Conservation (phyloP, 2,329 filamentous ascomycete species). For the Calonectria ilicicola region DNA sequence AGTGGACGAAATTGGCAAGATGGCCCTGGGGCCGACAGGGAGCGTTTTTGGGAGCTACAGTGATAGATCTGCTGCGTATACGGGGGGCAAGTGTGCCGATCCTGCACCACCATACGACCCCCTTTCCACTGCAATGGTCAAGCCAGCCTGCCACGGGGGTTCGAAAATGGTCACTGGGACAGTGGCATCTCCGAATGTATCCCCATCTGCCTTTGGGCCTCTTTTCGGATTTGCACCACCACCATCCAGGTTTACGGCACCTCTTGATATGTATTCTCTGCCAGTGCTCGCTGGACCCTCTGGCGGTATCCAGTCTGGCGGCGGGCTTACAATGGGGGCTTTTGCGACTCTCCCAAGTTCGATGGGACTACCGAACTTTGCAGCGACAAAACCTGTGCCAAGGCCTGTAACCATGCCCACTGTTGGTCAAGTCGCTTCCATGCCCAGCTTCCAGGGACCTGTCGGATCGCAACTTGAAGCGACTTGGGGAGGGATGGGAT, state of each 20-base stretch:
- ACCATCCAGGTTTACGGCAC: not conserved
- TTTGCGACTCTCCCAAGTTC: not conserved
- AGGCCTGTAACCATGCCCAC: not conserved
- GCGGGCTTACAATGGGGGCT: not conserved
- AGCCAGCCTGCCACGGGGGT: not conserved
- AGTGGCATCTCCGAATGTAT: not conserved
- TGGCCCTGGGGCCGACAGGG: not conserved
- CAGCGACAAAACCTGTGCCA: not conserved
- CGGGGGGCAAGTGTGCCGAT: not conserved
- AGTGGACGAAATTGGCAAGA: not conserved
- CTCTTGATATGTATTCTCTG: not conserved
- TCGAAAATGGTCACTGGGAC: not conserved
- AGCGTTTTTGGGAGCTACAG: not conserved
- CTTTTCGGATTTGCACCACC: constrained; percentile 16
- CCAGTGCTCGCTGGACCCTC: not conserved
- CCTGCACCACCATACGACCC: not conserved
- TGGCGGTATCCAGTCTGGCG: not conserved
- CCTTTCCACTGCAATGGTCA: not conserved
- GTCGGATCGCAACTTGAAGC: not conserved
- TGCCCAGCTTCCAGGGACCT: not conserved
- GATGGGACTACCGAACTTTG: not conserved
- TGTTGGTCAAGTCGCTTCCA: not conserved
- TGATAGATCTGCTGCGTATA: not conserved
- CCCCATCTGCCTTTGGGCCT: constrained; percentile 7
- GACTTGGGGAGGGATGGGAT: not conserved